Base-by-base conservation (phyloP, 2,329 filamentous ascomycete genomes). In the Hymenoscyphus scutula region DNA sequence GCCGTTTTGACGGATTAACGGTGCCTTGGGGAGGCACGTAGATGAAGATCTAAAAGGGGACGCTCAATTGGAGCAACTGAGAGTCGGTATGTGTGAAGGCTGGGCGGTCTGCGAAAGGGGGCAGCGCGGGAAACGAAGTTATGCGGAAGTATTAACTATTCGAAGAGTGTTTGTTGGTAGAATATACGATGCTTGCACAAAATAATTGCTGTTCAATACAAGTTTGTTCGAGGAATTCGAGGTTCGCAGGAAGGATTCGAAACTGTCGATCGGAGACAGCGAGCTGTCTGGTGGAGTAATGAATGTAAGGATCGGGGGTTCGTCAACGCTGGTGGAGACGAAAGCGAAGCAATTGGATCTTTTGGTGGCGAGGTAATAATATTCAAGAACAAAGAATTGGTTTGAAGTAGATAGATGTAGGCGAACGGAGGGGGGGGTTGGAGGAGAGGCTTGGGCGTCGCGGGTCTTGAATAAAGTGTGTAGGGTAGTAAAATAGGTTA, bases 1-100 rank as follows among this genome's bases (percentile, higher is more conserved):
- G 90, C 89, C 89, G 89, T 93, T 85, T 84, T 92, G 89, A 84
- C 82, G 80, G 80, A 77, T 82, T 83, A 83, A 82, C 72, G 60
- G 71, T 74, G 74, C 76, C 68, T 55, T 54, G 63, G 57, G 51
- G 55, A 70, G 71, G 71, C 73, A 74, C 72, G 63, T 68, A 70
- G 66, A 71, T 71, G 71, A 68, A 73, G 70, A 32, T 56, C 41
- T 55, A 62, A 51, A 67, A 54, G 38, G 38, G 27, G 62, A 63
- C 48, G 59, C 48, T 62, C 65, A 63, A 68, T 60, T 58, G 68
- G 63, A 48, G 53, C 37, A 32, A 64, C 54, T 54, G 30, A 55
- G 61, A 61, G n/a, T 27, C 45, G 23, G 54, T 57, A 55, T 7
- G 6, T 30, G 56, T 61, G 45, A 41, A n/a, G 19, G 25, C 11